Percentiles rank a stretch among this genome's conserved stretches.
Conservation (phyloP, 2,329 filamentous ascomycete species). For the Fusarium mundagurra region DNA sequence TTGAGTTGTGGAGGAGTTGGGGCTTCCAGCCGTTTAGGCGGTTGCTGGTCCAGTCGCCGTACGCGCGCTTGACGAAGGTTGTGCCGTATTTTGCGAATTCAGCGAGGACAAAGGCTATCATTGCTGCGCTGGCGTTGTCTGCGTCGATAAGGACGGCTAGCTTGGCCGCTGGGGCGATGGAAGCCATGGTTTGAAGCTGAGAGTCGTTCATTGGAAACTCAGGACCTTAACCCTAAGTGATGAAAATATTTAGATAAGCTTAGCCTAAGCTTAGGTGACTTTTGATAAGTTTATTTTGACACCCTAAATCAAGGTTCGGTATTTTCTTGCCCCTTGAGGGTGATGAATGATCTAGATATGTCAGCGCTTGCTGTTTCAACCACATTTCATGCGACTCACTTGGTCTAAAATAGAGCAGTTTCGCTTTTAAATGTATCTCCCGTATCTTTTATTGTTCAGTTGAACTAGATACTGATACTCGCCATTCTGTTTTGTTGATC, state of each 20-base stretch:
- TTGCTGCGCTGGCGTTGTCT: slow-evolving; percentile 43
- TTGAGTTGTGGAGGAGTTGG: slow-evolving; percentile 45
- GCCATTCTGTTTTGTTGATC: too few relatives aligned
- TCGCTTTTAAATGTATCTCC: accelerated
- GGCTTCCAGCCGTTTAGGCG: slow-evolving; percentile 45
- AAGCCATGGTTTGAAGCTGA: background rate
- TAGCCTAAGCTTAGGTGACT: too few relatives aligned
- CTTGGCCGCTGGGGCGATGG: slow-evolving; percentile 20
- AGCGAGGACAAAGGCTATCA: slow-evolving; percentile 36
- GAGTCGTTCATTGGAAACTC: background rate
- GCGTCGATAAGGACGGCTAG: slow-evolving; percentile 49
- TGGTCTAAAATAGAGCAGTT: background rate
- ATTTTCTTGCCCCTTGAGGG: too few relatives aligned
- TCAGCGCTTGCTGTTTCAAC: too few relatives aligned
- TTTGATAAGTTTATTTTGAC: too few relatives aligned
- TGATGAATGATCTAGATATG: background rate
- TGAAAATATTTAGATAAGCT: too few relatives aligned
- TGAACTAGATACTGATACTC: too few relatives aligned
- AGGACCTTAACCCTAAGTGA: too few relatives aligned
- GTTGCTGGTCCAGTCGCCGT: slow-evolving; percentile 49
- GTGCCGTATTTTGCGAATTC: slow-evolving; percentile 50
- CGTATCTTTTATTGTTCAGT: too few relatives aligned
- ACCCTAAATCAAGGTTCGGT: too few relatives aligned
- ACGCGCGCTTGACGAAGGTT: slow-evolving; percentile 44
- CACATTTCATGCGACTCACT: background rate